phyloP scores from a whole-genome alignment of 768 basidiomycete species.

The Pluteus cervinus region DNA sequence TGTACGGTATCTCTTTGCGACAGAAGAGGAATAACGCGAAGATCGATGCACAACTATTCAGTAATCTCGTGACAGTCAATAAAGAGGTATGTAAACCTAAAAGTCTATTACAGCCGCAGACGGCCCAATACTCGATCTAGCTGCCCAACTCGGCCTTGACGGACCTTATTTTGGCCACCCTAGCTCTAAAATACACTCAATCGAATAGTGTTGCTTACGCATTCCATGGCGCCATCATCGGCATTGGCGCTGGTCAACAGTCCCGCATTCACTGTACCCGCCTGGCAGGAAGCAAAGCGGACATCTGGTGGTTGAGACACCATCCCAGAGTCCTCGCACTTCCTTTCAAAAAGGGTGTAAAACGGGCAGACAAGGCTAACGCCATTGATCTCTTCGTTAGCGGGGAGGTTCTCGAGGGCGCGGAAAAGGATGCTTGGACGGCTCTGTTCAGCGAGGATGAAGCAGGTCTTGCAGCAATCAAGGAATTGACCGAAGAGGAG shows the following conservation, averaged over 20 bases:
- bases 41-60: slow-evolving; percentile 75
- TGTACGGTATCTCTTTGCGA: slow-evolving; percentile 87
- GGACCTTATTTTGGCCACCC: slow-evolving; percentile 95
- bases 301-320: slow-evolving; percentile 98
- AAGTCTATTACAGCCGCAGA: too few species aligned
- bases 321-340: slow-evolving; percentile 89
- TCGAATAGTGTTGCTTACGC: slow-evolving; percentile 99
- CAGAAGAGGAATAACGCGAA: slow-evolving; percentile 89
- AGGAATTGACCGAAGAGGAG: slow-evolving; percentile 61
- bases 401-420: slow-evolving; percentile 82
- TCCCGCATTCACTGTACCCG: slow-evolving; percentile 99
- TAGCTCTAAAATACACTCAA: slow-evolving; percentile 97
- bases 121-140: too few species aligned
- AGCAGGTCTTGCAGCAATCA: slow-evolving; percentile 56
- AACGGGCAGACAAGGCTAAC: slow-evolving; percentile 97
- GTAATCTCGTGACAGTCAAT: slow-evolving; percentile 85
- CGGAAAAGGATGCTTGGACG: slow-evolving; percentile 91
- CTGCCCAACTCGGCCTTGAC: slow-evolving; percentile 70
- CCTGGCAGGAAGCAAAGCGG: slow-evolving; percentile 95
- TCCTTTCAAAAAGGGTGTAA: slow-evolving; percentile 96
- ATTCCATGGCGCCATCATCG: slow-evolving; percentile 85
- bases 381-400: slow-evolving; percentile 96
- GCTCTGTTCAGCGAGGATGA: slow-evolving; percentile 79
- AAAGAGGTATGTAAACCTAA: slow-evolving; percentile 80
- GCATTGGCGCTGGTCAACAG: slow-evolving; percentile 96